Base-by-base conservation (phyloP, 1,284 basidiomycete species). In the Paramarasmius palmivorus region DNA sequence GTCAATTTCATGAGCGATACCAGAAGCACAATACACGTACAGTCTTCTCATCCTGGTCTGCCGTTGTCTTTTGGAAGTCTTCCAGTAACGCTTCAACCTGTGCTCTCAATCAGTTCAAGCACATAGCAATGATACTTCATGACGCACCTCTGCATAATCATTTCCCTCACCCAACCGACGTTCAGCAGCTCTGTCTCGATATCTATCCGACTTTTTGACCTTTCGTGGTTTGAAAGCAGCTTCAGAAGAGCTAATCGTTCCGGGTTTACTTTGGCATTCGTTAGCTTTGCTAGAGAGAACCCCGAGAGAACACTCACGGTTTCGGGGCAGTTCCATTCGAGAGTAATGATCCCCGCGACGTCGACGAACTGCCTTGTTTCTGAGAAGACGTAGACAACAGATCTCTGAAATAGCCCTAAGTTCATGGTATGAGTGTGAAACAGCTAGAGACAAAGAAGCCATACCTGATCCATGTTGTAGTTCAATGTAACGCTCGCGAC, bases 61-160 rank as follows among this genome's bases (percentile, higher is more conserved):
- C 77, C 62, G 75, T 79, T 37, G 81, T 79, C 56, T 78, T 78
- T 68, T 94, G 86, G 60, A 95, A 93, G 52, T 92, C 90, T 53
- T 89, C 84, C 1, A 92, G 73, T 2, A 95, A 72, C 15, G 88
- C 83, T 68, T 93, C 92, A 25, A 92, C 84, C 83, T 93, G 42
- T 47, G 45, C 14, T 10, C 15, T 7, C 36, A 36, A 6, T 22
- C 15, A 39, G 52, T 15, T 42, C 2, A 5, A 2, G 34, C 37
- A 52, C 53, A 14, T 14, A 37, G 36, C 8, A 20, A 1, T 49
- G 15, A 6, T 23, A 19, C 22, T 15, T 20, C 2, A 9, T n/a
- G n/a, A 67, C 72, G 39, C 59, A 85, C 88, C 66, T 87, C 73
- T 9, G 87, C 86, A 67, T 83, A 90, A 59, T 91, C 88, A 59